Evolutionary conservation across 176 grass and related monocot genomes (phyloP), one percentile per base, ranked within the genome.

Genomic region (Dactylis glomerata): DNA sequence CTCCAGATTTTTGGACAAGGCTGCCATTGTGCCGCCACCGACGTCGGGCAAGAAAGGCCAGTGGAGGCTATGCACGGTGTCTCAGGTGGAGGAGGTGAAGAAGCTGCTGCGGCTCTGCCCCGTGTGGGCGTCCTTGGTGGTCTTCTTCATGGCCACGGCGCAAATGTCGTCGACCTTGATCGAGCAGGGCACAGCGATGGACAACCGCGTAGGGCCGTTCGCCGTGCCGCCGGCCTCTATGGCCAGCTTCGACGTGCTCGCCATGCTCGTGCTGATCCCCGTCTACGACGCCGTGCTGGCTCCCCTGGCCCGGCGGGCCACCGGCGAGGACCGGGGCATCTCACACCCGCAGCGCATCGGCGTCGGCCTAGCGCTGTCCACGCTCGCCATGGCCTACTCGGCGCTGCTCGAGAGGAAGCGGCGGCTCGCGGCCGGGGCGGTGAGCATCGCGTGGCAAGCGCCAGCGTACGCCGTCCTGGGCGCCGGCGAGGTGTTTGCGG

Each of bases 21-120:
- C 91, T 79, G 91, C 88, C 42, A 83, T 76, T 20, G 75, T 93
- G 3, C 26, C 15, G 15, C 26, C 70, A 11, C 26, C 26, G 14
- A 10, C 41, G 42, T 17, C 7, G 3, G 42, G 10, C 41, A 73
- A 73, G 70, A 49, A 73, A 49, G 23, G 42, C 40, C 73, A 77
- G 10, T 87, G 88, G 88, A 81, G 77, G 68, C 36, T 88, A 6
- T 93, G 91, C 58, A 83, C 85, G 0, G 72, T 93, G 26, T 79
- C 91, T 2, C 91, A 93, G 23, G 91, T 90, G 3, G 91, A 93
- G 63, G 91, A 93, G 63, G 56, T 93, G 38, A 93, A 90, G 77
- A 88, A 88, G 24, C 26, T 88, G 13, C 30, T 84, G 2, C 64
- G 75, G 8, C 40, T 88, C 55, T 79, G 76, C 30, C 56, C 81